phyloP scores from a whole-genome alignment of 495 filamentous ascomycete genomes.

The Penicilliopsis zonata region DNA sequence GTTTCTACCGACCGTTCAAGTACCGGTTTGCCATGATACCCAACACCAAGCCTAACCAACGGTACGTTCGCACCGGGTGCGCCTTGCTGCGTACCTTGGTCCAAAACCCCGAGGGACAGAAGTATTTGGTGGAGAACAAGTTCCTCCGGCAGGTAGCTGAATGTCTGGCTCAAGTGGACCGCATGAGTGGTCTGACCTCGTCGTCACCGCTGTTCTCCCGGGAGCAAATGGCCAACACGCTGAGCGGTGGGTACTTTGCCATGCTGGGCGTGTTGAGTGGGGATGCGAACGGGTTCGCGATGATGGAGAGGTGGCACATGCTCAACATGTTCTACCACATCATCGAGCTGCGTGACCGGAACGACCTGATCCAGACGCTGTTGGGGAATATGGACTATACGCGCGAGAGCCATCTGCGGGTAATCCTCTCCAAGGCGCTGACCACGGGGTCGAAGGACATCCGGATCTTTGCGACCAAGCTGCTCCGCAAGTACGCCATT shows the following conservation, averaged over 20 bases:
- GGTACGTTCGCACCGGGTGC: constrained; percentile 84
- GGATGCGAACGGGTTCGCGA: constrained; percentile 67
- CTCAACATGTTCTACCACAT: constrained; percentile 99
- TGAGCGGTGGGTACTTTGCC: constrained; percentile 87
- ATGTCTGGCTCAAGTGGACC: constrained; percentile 87
- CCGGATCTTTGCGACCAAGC: constrained; percentile 72
- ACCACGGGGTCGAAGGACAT: constrained; percentile 87
- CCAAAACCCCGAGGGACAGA: constrained; percentile 69
- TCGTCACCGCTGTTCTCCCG: constrained; percentile 77
- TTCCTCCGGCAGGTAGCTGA: constrained; percentile 86
- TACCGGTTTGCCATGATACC: constrained; percentile 78
- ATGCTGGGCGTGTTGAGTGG: constrained; percentile 79
- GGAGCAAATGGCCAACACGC: constrained; percentile 67
- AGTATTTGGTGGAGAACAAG: constrained; percentile 84
- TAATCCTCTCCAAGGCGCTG: constrained; percentile 85
- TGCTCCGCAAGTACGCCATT: constrained; percentile 70
- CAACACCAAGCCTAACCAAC: constrained; percentile 85
- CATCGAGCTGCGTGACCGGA: constrained; percentile 76
- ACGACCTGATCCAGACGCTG: constrained; percentile 79
- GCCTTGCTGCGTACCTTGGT: constrained; percentile 76
- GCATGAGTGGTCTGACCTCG: constrained; percentile 81
- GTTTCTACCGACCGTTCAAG: constrained; percentile 95
- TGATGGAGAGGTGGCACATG: constrained; percentile 94
- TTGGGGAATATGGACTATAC: constrained; percentile 87
- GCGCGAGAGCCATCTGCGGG: constrained; percentile 75